A percentile compares a stretch with the other conserved stretches of the same genome.
These are phyloP conservation scores for Aspergillus vadensis DNA, from an alignment of 2,329 filamentous ascomycete species.

Conservation along the genomic window DNA sequence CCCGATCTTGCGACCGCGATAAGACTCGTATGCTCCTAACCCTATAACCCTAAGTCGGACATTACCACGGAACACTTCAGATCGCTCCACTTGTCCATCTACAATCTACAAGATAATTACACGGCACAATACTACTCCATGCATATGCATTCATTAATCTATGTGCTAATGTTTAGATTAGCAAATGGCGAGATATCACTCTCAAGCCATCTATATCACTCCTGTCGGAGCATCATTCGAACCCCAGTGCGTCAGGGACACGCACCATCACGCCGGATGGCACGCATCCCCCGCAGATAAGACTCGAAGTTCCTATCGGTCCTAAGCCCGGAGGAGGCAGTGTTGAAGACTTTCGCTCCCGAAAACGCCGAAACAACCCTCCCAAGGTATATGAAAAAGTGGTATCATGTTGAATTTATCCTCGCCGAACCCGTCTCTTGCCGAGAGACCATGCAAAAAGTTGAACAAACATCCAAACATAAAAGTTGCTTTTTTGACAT, in stretches of 20 bases:
- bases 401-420: constrained; percentile 54
- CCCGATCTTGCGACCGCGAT: no score
- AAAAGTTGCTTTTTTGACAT: constrained; percentile 34
- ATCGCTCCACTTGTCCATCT: no score
- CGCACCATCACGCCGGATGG: not conserved
- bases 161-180: constrained; percentile 44
- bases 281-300: constrained; percentile 4
- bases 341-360: constrained; percentile 47
- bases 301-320: constrained; percentile 15
- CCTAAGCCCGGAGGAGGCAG: constrained; percentile 25
- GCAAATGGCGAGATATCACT: constrained; percentile 20
- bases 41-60: no score
- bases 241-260: constrained; percentile 13
- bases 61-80: no score
- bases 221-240: constrained; percentile 15
- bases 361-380: constrained; percentile 46
- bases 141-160: constrained; percentile 24
- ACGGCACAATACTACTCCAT: not conserved
- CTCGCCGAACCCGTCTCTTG: constrained; percentile 41
- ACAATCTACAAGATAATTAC: no score
- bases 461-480: constrained; percentile 35
- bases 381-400: constrained; percentile 44
- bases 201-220: constrained; percentile 12
- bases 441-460: constrained; percentile 42
- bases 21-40: no score